phyloP scores from a whole-genome alignment of 352 stramenopile species.

The Phytophthora pinifolia region DNA sequence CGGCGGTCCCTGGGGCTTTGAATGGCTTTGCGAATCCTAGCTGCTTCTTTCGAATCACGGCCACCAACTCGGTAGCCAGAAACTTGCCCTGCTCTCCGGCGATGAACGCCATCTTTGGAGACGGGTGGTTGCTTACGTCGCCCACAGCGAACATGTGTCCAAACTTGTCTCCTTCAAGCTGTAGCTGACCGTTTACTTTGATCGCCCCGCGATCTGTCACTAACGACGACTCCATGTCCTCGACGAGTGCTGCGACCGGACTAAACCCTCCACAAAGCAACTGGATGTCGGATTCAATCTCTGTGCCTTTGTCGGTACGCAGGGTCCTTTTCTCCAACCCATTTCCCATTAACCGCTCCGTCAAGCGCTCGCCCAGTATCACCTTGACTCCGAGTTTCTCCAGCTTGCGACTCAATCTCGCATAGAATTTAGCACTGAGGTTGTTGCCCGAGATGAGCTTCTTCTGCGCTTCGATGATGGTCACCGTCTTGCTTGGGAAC shows the following conservation, averaged over 20 bases:
- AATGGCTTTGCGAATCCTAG: slow-evolving; percentile 26
- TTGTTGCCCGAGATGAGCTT: slow-evolving; percentile 25
- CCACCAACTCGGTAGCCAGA: slow-evolving; percentile 22
- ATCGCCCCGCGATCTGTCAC: slow-evolving; percentile 23
- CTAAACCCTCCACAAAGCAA: slow-evolving; percentile 34
- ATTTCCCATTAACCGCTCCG: slow-evolving; percentile 24
- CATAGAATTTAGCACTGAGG: slow-evolving; percentile 25
- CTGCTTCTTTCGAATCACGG: slow-evolving; percentile 24
- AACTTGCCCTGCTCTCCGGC: slow-evolving; percentile 34
- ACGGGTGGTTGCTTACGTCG: slow-evolving; percentile 39
- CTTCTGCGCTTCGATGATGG: slow-evolving; percentile 27
- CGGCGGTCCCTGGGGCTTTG: slow-evolving; percentile 16
- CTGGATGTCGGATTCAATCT: slow-evolving; percentile 36
- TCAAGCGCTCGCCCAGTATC: slow-evolving; percentile 29
- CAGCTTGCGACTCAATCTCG: slow-evolving; percentile 14
- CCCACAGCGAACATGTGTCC: slow-evolving; percentile 40
- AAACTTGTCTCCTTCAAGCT: slow-evolving; percentile 30
- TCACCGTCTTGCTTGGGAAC: slow-evolving; percentile 35
- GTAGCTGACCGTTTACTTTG: slow-evolving; percentile 31
- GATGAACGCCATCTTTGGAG: slow-evolving; percentile 37
- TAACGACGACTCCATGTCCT: slow-evolving; percentile 18
- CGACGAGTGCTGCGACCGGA: slow-evolving; percentile 20
- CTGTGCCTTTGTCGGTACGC: slow-evolving; percentile 30
- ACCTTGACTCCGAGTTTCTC: slow-evolving; percentile 27
- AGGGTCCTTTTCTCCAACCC: slow-evolving; percentile 25